Conservation (phyloP, 2,329 filamentous ascomycete species). For the Monosporascus sp. region DNA sequence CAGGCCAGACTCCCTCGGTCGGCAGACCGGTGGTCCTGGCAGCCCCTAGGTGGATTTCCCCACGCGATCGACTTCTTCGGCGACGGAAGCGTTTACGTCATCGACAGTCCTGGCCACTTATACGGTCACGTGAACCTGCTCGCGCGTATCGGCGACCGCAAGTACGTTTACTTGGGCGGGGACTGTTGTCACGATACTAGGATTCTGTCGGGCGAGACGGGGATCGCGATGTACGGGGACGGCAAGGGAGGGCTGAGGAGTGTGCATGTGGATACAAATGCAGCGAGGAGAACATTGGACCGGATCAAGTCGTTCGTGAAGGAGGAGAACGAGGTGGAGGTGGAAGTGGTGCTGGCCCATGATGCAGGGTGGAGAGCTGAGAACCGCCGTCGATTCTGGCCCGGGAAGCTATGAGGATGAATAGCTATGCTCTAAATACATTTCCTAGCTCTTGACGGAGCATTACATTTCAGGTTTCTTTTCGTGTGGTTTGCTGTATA, state of each 20-base stretch:
- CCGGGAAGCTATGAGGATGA: slow-evolving; percentile 16
- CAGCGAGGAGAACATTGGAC: slow-evolving; percentile 36
- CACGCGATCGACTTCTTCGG: slow-evolving; percentile 39
- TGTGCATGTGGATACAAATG: slow-evolving; percentile 43
- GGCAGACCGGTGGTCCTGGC: slow-evolving; percentile 30
- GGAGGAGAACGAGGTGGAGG: slow-evolving; percentile 22
- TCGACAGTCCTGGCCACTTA: slow-evolving; percentile 46
- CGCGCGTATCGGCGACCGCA: slow-evolving; percentile 29
- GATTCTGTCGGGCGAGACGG: slow-evolving; percentile 44
- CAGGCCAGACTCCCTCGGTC: slow-evolving; percentile 11
- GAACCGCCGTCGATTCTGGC: slow-evolving; percentile 29
- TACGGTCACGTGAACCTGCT: slow-evolving; percentile 47
- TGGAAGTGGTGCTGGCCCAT: slow-evolving; percentile 47
- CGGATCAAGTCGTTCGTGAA: slow-evolving; percentile 32
- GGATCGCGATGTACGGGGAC: slow-evolving; percentile 44
- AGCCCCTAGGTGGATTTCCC: slow-evolving; percentile 36
- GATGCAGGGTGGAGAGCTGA: slow-evolving; percentile 40
- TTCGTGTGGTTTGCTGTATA: too few species aligned
- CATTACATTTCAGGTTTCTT: too few species aligned
- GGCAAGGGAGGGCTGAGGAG: slow-evolving; percentile 37
- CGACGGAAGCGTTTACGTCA: slow-evolving; percentile 40
- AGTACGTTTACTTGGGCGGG: slow-evolving; percentile 44
- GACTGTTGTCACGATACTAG: slow-evolving; percentile 49
- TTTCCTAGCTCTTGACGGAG: neutral
- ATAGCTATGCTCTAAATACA: neutral